Base-by-base conservation (phyloP, 1,284 basidiomycete species). In the Ustilago vetiveriae region DNA sequence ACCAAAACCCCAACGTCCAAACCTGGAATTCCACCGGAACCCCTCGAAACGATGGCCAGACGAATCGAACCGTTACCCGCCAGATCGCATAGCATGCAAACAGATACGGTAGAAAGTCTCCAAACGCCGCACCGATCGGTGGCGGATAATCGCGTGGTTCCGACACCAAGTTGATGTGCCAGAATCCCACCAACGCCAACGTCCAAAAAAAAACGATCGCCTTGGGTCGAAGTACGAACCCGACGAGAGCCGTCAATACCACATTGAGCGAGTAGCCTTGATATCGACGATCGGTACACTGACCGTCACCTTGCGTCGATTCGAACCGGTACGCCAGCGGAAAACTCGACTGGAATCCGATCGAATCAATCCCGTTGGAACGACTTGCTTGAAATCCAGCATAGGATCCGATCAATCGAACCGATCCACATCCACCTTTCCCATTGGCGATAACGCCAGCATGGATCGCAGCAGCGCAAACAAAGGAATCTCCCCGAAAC, bases 51-150 rank as follows among this genome's bases (percentile, higher is more conserved):
- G 86, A 84, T 10, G 91, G 90, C 32, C 92, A 83, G 2, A 89
- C 88, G 82, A 89, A 91, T 10, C 91, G 86, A 81, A 89, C 87
- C 0, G 89, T 88, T 21, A 89, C 81, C 37, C 90, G 85, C 90
- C 91, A 94, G 71, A 94, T 88, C 7, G 85, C 89, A 62, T 92
- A 92, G 21, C 87, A 87, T 50, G 91, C 87, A 74, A 93, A 94
- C 19, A 94, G 84, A 0, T 87, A 83, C 0, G 92, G 91, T 14
- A 94, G 84, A 82, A 94, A 94, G 6, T 88, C 87, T 24, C 86
- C 87, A 69, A 93, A 91, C 3, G 88, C 90, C 9, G 84, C 84
- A 49, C 89, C 87, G 47, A 93, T 82, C 9, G 60, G 65, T 11
- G 58, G 69, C 10, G 70, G 72, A 22, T 86, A 86, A 2, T 84